These are phyloP conservation scores for Globisporangium carolinianum DNA, from an alignment of 352 stramenopile genomes.

Conservation along the genomic window DNA sequence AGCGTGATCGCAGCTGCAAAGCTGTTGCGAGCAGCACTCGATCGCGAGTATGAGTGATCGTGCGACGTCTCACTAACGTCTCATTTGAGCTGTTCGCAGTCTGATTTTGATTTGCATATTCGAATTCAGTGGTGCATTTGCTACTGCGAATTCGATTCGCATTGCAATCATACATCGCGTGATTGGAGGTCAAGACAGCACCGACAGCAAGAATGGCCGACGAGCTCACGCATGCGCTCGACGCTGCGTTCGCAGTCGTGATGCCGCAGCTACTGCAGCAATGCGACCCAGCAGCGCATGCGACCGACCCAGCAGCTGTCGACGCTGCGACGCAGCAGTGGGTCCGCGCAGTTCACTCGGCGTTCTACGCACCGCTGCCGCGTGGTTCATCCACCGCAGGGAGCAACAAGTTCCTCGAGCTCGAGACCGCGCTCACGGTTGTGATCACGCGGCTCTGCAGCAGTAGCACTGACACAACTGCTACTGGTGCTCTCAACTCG, in stretches of 20 bases:
- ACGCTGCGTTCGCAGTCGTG: constrained; percentile 1
- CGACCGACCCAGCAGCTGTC: not conserved
- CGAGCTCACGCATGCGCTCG: constrained; percentile 2
- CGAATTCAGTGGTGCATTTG: not conserved
- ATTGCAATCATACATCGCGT: too few species aligned
- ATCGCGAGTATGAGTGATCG: not conserved
- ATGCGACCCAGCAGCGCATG: not conserved
- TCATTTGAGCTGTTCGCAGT: too few species aligned
- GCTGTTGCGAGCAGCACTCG: constrained; percentile 2
- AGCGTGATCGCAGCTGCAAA: not conserved
- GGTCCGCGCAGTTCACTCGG: constrained; percentile 16
- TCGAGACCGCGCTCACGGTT: constrained; percentile 29
- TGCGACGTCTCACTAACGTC: not conserved
- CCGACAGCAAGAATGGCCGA: not conserved
- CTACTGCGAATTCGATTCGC: not conserved
- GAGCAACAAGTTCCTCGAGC: constrained; percentile 45
- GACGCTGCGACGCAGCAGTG: constrained; percentile 13
- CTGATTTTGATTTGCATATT: not conserved
- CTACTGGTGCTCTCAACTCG: not conserved
- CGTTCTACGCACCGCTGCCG: constrained; percentile 22
- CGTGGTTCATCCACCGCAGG: constrained; percentile 5
- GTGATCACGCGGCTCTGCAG: constrained; percentile 20
- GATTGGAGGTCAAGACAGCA: not conserved
- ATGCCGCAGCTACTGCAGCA: not conserved
- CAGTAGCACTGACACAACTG: not conserved